phyloP scores from a whole-genome alignment of 805 yeast species.

The Candida awuae region DNA sequence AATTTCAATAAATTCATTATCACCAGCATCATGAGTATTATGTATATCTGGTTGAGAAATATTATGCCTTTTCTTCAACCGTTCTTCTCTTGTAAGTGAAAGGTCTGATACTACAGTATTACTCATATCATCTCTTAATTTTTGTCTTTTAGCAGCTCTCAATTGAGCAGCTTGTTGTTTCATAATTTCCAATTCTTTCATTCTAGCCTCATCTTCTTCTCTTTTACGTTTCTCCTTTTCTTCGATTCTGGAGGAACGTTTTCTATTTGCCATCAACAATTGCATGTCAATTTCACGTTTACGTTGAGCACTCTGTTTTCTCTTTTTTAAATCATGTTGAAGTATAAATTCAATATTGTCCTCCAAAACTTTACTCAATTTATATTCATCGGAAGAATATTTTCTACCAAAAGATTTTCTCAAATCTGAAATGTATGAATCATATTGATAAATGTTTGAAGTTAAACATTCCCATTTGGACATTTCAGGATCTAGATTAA shows the following conservation, averaged over 20 bases:
- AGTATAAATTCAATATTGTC: conserved; percentile 30
- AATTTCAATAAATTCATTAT: not conserved
- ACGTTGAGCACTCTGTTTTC: conserved; percentile 46
- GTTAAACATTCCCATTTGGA: conserved; percentile 33
- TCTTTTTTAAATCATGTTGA: conserved; percentile 41
- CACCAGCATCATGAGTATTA: not conserved
- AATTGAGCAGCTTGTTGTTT: conserved; percentile 38
- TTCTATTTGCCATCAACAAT: conserved; percentile 56
- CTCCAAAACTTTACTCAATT: conserved; percentile 27
- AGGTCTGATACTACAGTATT: conserved; percentile 26
- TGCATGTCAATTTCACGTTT: conserved; percentile 59
- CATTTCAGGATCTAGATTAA: conserved; percentile 30
- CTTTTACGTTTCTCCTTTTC: conserved; percentile 45
- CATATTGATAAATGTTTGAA: conserved; percentile 38
- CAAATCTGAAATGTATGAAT: conserved; percentile 26
- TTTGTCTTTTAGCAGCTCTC: conserved; percentile 33
- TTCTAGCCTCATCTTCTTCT: conserved; percentile 46
- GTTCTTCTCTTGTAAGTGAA: conserved; percentile 29
- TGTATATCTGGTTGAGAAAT: not conserved
- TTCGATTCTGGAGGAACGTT: conserved; percentile 66
- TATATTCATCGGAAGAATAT: conserved; percentile 19
- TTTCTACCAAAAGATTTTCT: conserved; percentile 28
- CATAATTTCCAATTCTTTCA: conserved; percentile 38
- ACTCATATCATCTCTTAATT: conserved; percentile 22
- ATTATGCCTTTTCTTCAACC: conserved; percentile 17